Evolutionary conservation across 768 basidiomycete genomes (phyloP).

Genomic region (Kwoniella bestiolae): DNA sequence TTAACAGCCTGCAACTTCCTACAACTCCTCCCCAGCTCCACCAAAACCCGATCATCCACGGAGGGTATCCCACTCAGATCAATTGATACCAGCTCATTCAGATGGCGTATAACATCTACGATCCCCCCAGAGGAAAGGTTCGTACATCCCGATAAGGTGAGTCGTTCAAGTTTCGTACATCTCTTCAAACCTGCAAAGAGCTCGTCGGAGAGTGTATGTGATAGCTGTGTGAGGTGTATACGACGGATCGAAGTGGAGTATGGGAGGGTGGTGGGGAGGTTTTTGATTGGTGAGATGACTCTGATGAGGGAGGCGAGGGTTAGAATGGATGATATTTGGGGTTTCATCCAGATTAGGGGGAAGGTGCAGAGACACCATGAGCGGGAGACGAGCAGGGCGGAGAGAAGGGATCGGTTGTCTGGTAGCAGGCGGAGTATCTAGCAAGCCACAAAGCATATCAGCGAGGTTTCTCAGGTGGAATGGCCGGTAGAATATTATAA

Average conservation of each 20-base stretch:
- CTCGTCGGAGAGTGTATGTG: conserved; percentile 71
- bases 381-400: conserved; percentile 77
- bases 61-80: conserved; percentile 76
- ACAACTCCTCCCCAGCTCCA: conserved; percentile 71
- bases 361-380: conserved; percentile 96
- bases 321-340: conserved; percentile 69
- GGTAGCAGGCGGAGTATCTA: conserved; percentile 80
- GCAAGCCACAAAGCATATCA: not conserved
- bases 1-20: conserved; percentile 88
- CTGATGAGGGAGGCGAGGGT: conserved; percentile 79
- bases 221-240: conserved; percentile 81
- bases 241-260: conserved; percentile 87
- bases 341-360: conserved; percentile 92
- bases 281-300: conserved; percentile 61
- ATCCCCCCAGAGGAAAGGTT: conserved; percentile 70
- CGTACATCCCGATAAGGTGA: conserved; percentile 81
- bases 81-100: conserved; percentile 79
- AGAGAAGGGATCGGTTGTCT: conserved; percentile 72
- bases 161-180: conserved; percentile 82
- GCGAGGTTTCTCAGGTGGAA: no score
- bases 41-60: conserved; percentile 72
- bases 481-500: not conserved
- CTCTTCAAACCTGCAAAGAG: conserved; percentile 71
- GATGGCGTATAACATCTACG: conserved; percentile 67
- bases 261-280: conserved; percentile 73